Percentiles rank a stretch among this genome's conserved stretches.
Evolutionary conservation across 805 yeast species (phyloP).

Genomic region (Clavispora carvajalis): DNA sequence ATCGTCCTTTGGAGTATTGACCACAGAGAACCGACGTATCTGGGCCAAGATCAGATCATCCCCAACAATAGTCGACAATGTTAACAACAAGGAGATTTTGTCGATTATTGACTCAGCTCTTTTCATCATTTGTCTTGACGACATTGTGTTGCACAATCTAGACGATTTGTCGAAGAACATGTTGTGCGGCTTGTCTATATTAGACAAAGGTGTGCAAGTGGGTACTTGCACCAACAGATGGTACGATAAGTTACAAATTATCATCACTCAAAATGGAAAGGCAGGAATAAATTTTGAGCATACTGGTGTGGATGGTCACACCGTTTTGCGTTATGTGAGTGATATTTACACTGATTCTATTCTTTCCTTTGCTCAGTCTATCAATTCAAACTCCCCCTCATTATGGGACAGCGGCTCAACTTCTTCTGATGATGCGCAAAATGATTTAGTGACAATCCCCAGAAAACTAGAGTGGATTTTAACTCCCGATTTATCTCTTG

Average conservation of each 20-base stretch:
- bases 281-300: conserved; percentile 94
- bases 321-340: conserved; percentile 79
- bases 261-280: conserved; percentile 81
- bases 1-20: conserved; percentile 81
- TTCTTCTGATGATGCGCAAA: conserved; percentile 32
- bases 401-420: conserved; percentile 49
- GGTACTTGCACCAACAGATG: conserved; percentile 94
- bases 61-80: conserved; percentile 34
- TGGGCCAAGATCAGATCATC: conserved; percentile 77
- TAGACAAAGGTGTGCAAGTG: conserved; percentile 82
- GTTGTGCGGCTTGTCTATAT: conserved; percentile 77
- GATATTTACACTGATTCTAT: conserved; percentile 92
- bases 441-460: conserved; percentile 55
- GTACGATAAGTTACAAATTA: conserved; percentile 89
- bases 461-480: conserved; percentile 85
- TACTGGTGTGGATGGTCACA: conserved; percentile 94
- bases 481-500: conserved; percentile 67
- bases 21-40: conserved; percentile 81
- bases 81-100: conserved; percentile 63
- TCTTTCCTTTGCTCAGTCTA: conserved; percentile 75
- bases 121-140: conserved; percentile 80
- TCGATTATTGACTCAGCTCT: conserved; percentile 75
- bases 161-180: conserved; percentile 73
- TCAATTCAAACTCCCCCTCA: conserved; percentile 70
- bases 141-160: conserved; percentile 57